These are phyloP conservation scores for Chaetomiaceae sp. DNA, from an alignment of 2,329 filamentous ascomycete species.

Conservation along the genomic window DNA sequence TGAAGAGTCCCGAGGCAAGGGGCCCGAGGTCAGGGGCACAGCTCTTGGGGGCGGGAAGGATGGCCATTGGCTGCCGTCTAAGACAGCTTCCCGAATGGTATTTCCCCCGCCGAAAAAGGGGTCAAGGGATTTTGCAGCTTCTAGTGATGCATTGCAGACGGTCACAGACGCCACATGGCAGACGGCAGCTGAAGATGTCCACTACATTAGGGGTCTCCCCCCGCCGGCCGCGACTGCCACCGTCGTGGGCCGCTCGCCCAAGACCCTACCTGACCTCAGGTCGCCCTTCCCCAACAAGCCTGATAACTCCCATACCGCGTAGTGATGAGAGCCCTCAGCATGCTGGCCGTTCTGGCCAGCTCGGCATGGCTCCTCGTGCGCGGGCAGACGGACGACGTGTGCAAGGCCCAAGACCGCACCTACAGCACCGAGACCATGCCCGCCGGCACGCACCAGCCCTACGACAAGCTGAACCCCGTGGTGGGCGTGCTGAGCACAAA, in stretches of 20 bases:
- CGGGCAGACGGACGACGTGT: slow-evolving; percentile 11
- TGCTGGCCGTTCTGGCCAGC: slow-evolving; percentile 16
- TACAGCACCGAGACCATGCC: slow-evolving; percentile 18
- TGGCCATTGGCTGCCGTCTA: neutral
- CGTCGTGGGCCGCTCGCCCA: neutral
- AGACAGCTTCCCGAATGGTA: slow-evolving; percentile 9
- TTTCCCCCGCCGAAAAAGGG: neutral
- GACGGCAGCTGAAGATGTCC: neutral
- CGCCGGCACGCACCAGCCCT: slow-evolving; percentile 14
- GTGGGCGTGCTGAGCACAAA: slow-evolving; percentile 12
- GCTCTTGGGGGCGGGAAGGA: neutral
- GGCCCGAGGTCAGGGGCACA: neutral
- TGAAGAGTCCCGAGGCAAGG: neutral
- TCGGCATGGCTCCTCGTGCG: slow-evolving; percentile 9
- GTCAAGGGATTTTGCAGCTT: neutral
- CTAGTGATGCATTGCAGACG: slow-evolving; percentile 1
- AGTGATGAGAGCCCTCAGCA: slow-evolving; percentile 10
- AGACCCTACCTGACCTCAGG: neutral
- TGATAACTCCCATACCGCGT: too few species aligned
- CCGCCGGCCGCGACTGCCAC: neutral
- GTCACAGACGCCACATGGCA: neutral
- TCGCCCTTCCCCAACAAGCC: neutral
- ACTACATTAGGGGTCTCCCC: neutral
- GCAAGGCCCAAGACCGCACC: slow-evolving; percentile 16
- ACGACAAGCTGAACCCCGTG: slow-evolving; percentile 15